These are phyloP conservation scores for Cytospora piceae DNA, from an alignment of 2,329 filamentous ascomycete species.

Conservation along the genomic window DNA sequence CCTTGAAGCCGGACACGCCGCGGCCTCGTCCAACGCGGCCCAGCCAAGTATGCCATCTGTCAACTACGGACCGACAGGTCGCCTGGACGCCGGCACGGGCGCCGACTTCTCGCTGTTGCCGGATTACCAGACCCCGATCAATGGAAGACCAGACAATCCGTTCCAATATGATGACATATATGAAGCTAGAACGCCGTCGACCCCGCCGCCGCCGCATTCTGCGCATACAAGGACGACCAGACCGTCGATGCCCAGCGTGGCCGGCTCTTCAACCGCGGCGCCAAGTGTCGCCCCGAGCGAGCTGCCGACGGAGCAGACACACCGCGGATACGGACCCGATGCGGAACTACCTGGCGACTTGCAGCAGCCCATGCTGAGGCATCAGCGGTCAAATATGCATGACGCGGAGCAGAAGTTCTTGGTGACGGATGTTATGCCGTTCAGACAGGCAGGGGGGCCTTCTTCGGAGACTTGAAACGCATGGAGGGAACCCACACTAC, in stretches of 20 bases:
- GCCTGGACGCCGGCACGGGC: constrained; percentile 14
- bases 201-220: constrained; percentile 14
- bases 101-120: constrained; percentile 17
- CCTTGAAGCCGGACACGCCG: too few relatives aligned
- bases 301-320: constrained; percentile 13
- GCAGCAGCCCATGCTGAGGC: not conserved
- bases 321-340: not conserved
- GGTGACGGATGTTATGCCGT: not conserved
- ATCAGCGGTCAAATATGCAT: not conserved
- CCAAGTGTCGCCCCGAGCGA: not conserved
- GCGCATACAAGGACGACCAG: not conserved
- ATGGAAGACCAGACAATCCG: too few relatives aligned
- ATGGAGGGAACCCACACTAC: too few relatives aligned
- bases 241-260: too few relatives aligned
- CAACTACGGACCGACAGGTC: constrained; percentile 15
- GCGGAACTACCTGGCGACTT: constrained; percentile 3
- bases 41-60: not conserved
- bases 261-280: too few relatives aligned
- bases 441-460: not conserved
- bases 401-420: constrained; percentile 12
- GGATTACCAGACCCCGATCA: not conserved
- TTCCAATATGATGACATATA: not conserved
- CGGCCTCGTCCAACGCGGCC: too few relatives aligned
- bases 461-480: too few relatives aligned
- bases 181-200: not conserved